These are phyloP conservation scores for Cryptococcus hybrid DNA, from an alignment of 1,284 basidiomycete genomes.

Conservation along the genomic window DNA sequence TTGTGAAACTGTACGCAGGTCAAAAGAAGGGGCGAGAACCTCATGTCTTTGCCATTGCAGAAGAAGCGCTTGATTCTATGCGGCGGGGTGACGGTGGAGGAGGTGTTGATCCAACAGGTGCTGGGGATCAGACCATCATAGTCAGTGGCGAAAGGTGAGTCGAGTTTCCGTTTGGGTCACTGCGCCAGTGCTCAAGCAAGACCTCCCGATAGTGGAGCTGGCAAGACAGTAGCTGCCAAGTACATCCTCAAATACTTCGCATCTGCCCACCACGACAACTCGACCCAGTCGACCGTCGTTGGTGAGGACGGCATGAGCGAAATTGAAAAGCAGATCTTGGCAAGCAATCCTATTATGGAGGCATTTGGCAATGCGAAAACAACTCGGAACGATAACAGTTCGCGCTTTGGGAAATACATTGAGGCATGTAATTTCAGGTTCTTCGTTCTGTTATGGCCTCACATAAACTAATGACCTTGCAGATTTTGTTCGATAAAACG, in stretches of 20 bases:
- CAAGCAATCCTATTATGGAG: constrained; percentile 98
- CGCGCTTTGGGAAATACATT: constrained; percentile 98
- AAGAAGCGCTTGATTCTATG: constrained; percentile 99
- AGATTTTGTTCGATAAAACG: constrained; percentile 93
- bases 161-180: neutral
- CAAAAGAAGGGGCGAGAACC: constrained; percentile 90
- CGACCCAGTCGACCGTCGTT: constrained; percentile 3
- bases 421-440: constrained; percentile 61
- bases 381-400: constrained; percentile 98
- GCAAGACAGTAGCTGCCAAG: constrained; percentile 99
- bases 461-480: neutral
- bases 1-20: constrained; percentile 96
- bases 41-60: constrained; percentile 97
- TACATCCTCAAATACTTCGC: constrained; percentile 99
- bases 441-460: neutral
- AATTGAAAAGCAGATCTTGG: constrained; percentile 94
- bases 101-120: constrained; percentile 68
- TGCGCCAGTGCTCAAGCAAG: neutral
- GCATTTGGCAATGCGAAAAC: constrained; percentile 99
- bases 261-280: constrained; percentile 79
- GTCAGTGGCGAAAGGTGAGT: constrained; percentile 94
- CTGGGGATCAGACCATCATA: constrained; percentile 91
- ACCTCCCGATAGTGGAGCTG: constrained; percentile 71
- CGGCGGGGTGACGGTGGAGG: constrained; percentile 50
- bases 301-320: constrained; percentile 65